phyloP scores from a whole-genome alignment of 2,329 filamentous ascomycete genomes.

The Diaporthe citriasiana region DNA sequence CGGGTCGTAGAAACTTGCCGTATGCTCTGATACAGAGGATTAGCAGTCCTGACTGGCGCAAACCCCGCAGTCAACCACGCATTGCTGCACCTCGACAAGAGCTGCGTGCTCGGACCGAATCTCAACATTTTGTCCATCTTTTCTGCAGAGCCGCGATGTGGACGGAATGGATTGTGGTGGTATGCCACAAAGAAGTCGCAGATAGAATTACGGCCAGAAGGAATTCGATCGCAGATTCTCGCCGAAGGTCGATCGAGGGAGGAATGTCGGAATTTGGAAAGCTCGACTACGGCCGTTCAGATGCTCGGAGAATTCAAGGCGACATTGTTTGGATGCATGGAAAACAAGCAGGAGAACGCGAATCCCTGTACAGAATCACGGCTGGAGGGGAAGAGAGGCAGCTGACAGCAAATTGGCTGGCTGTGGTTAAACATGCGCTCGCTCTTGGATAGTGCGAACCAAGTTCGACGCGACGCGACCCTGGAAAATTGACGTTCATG shows the following conservation, averaged over 20 bases:
- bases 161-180: background rate
- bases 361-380: slow-evolving; percentile 19
- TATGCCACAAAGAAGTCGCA: background rate
- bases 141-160: background rate
- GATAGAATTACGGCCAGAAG: background rate
- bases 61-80: slow-evolving; percentile 28
- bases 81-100: slow-evolving; percentile 33
- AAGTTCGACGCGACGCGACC: slow-evolving; percentile 31
- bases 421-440: slow-evolving; percentile 23
- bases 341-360: slow-evolving; percentile 22
- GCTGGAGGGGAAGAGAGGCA: background rate
- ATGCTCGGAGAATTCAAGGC: background rate
- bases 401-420: slow-evolving; percentile 21
- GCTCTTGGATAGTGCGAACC: background rate
- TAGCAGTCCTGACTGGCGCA: slow-evolving; percentile 1
- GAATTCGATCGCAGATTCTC: background rate
- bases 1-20: slow-evolving; percentile 39
- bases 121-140: slow-evolving; percentile 32
- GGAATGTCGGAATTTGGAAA: background rate
- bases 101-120: slow-evolving; percentile 27
- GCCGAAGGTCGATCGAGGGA: background rate
- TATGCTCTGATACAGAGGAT: slow-evolving; percentile 12
- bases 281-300: background rate
- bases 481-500: slow-evolving; percentile 37
- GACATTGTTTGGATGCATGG: slow-evolving; percentile 18